Percentiles rank a stretch among this genome's conserved stretches.
phyloP scores from a whole-genome alignment of 2,329 filamentous ascomycete species.

The Hypoxylon sp. region DNA sequence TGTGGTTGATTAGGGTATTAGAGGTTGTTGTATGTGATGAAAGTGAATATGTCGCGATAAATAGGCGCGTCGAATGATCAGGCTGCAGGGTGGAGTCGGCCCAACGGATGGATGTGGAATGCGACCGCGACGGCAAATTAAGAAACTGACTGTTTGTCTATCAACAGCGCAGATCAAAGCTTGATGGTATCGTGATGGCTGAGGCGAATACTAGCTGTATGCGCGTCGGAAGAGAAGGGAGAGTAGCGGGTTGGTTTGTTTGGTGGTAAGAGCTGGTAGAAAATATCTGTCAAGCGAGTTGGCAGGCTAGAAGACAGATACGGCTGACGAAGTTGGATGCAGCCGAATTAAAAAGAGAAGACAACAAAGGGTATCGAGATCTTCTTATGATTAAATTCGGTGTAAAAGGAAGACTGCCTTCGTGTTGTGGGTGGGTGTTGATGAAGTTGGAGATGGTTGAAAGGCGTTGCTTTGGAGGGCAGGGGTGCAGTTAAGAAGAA shows the following conservation, averaged over 20 bases:
- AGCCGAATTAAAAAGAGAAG: constrained; percentile 48
- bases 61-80: constrained; percentile 51
- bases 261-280: constrained; percentile 16
- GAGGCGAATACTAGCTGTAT: constrained; percentile 16
- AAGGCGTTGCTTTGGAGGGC: constrained; percentile 15
- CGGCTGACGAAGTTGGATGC: constrained; percentile 56
- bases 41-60: constrained; percentile 43
- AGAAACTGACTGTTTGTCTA: constrained; percentile 14
- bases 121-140: constrained; percentile 26
- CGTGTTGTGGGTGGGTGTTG: constrained; percentile 23
- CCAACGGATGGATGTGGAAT: constrained; percentile 32
- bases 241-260: constrained; percentile 21
- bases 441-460: constrained; percentile 31
- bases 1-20: constrained; percentile 43
- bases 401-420: constrained; percentile 28
- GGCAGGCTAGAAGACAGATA: constrained; percentile 26
- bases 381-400: constrained; percentile 39
- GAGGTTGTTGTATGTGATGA: constrained; percentile 64
- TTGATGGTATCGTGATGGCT: constrained; percentile 27
- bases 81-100: constrained; percentile 34
- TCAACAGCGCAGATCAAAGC: constrained; percentile 14
- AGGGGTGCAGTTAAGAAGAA: constrained; percentile 29
- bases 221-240: constrained; percentile 15
- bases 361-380: constrained; percentile 33
- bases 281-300: constrained; percentile 32